Conservation (phyloP, 805 yeast genomes). For the Schwanniomyces vanrijiae region DNA sequence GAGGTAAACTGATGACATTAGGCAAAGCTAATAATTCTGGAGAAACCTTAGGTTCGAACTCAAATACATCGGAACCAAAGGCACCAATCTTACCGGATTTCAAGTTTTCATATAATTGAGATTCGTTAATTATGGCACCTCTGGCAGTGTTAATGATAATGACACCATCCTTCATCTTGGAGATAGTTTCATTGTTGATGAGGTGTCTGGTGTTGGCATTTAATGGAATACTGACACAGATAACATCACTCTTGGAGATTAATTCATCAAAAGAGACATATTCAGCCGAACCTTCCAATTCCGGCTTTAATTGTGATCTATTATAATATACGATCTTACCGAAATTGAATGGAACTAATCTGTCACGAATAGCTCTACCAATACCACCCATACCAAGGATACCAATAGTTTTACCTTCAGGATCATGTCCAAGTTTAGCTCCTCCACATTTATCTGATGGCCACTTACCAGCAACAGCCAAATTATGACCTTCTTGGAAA, state of each 20-base stretch:
- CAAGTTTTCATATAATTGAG: conserved; percentile 53
- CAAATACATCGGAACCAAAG: conserved; percentile 76
- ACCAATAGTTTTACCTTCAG: conserved; percentile 74
- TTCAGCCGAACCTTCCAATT: conserved; percentile 66
- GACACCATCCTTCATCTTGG: conserved; percentile 75
- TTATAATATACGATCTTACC: conserved; percentile 69
- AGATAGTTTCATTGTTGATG: conserved; percentile 58
- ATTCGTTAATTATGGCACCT: conserved; percentile 78
- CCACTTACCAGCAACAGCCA: conserved; percentile 63
- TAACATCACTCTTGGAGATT: conserved; percentile 60
- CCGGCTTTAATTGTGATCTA: conserved; percentile 57
- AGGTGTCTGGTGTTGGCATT: conserved; percentile 70
- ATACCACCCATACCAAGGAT: conserved; percentile 89
- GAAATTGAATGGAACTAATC: conserved; percentile 78
- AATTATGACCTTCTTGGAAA: conserved; percentile 59
- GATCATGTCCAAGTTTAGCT: conserved; percentile 69
- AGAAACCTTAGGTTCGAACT: conserved; percentile 70
- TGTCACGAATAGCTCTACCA: conserved; percentile 75
- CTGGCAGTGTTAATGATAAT: conserved; percentile 79
- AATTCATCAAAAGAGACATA: conserved; percentile 74
- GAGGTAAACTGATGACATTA: conserved; percentile 79
- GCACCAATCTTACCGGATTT: conserved; percentile 64
- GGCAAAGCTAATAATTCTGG: conserved; percentile 61
- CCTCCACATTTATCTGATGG: conserved; percentile 44
- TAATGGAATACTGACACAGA: conserved; percentile 77